These are phyloP conservation scores for Firmiana major DNA, from an alignment of 345 rosid genomes.

Conservation along the genomic window DNA sequence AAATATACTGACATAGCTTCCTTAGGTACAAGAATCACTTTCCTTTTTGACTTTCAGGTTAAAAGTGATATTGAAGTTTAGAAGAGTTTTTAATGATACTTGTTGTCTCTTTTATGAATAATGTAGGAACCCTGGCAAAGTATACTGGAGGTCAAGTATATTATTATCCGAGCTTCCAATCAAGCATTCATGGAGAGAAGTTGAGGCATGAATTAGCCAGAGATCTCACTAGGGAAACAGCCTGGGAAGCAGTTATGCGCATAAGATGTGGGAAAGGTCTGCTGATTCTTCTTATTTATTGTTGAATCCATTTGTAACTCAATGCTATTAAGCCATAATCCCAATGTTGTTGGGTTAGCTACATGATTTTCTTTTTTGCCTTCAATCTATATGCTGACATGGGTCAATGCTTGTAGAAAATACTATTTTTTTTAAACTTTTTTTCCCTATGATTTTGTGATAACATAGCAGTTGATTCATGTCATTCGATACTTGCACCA, in stretches of 20 bases:
- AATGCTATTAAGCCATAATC: slow-evolving; percentile 17
- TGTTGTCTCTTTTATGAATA: slow-evolving; percentile 8
- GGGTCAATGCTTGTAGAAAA: background rate
- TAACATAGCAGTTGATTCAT: slow-evolving; percentile 7
- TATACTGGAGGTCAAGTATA: slow-evolving; percentile 98
- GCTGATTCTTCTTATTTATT: slow-evolving; percentile 14
- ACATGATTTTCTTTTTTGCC: background rate
- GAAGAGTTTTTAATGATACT: background rate
- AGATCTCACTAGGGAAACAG: slow-evolving; percentile 98
- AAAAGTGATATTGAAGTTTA: background rate
- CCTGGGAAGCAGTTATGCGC: slow-evolving; percentile 99
- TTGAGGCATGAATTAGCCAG: slow-evolving; percentile 82
- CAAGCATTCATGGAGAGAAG: slow-evolving; percentile 70
- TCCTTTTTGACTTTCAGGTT: background rate
- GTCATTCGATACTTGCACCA: slow-evolving; percentile 31
- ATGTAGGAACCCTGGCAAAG: slow-evolving; percentile 81
- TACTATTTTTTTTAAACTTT: background rate
- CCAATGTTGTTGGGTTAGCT: background rate
- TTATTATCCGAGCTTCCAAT: slow-evolving; percentile 84
- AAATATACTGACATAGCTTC: slow-evolving; percentile 94
- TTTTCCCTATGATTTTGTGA: background rate
- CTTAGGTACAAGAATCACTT: slow-evolving; percentile 44
- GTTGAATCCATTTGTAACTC: slow-evolving; percentile 4
- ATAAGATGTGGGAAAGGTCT: slow-evolving; percentile 99
- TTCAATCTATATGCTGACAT: background rate